Conservation (phyloP, 78 protist genomes). For the Isochrysis galbana region DNA sequence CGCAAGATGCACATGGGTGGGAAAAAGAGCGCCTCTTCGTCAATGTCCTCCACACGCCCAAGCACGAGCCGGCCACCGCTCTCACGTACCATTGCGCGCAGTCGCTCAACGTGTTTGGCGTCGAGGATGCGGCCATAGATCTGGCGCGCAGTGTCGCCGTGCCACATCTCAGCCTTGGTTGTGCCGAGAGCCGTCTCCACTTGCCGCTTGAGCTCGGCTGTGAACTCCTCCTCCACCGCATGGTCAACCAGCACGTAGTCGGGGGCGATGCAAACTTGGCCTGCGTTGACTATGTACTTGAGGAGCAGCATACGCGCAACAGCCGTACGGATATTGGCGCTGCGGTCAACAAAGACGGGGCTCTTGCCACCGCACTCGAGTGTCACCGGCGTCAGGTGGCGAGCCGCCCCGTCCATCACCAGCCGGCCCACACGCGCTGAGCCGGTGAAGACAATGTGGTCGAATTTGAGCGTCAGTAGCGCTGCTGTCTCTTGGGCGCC, state of each 20-base stretch:
- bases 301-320: constrained; percentile 66
- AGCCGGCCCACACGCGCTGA: constrained; percentile 65
- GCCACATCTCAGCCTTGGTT: no score
- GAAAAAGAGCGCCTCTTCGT: background rate
- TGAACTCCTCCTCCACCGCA: background rate
- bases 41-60: constrained; percentile 16
- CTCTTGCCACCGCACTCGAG: constrained; percentile 93
- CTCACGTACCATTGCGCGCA: no score
- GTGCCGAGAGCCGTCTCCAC: no score
- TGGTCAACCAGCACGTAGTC: constrained; percentile 65
- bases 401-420: constrained; percentile 74
- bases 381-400: constrained; percentile 79
- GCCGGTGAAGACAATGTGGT: constrained; percentile 86
- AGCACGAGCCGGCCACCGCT: no score
- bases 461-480: constrained; percentile 67
- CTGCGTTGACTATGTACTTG: constrained; percentile 71
- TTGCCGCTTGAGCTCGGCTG: constrained; percentile 32
- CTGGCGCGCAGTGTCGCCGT: no score
- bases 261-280: constrained; percentile 90
- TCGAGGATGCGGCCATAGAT: no score
- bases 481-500: constrained; percentile 46
- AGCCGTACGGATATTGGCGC: constrained; percentile 51
- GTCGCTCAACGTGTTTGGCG: no score
- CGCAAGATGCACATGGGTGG: constrained; percentile 72
- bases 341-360: constrained; percentile 60